Evolutionary conservation across 768 basidiomycete species (phyloP), one percentile per base, ranked within the genome.

Genomic region (Terana coerulea): DNA sequence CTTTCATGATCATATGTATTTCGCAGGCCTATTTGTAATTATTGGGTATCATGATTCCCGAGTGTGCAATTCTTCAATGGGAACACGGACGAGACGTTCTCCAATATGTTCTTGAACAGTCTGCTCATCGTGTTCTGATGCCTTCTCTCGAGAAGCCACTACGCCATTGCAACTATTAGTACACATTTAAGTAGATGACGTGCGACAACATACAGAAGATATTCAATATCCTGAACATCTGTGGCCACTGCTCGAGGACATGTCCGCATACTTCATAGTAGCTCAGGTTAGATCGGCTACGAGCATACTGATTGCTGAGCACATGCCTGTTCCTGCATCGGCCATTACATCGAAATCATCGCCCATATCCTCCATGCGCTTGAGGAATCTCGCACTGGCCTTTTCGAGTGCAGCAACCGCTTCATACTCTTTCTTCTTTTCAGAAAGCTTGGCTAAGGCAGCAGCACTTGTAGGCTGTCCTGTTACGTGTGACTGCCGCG

Each of bases 401-500:
- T 75, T 72, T 61, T 89, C 85, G 5, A 91, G 72, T 1, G 88
- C 88, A 19, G 79, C 75, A 22, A 89, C 84, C 0, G 85, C 86
- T 49, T 89, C 87, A 49, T 73, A 80, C 64, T 91, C 88, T 62
- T 88, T 90, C 72, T 88, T 90, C 72, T 90, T 90, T 61, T 91
- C 88, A 2, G 74, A 49, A 37, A 88, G 75, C 57, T 83, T 84
- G 15, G 79, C 73, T 1, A 69, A 52, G 1, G 81, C 75, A 0
- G 78, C 79, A 1, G 79, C 70, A 44, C 72, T 75, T 35, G 72
- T 71, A 6, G 68, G 66, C 30, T 75, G 69, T 6, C 71, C 61
- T 51, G 68, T 63, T 31, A 69, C 35, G 57, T 82, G 77, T 12
- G 80, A 81, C 17, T 70, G 72, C 36, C 81, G 79, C 59, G 59